phyloP scores from a whole-genome alignment of 257 asterid species.

The Forsythia suspensa region DNA sequence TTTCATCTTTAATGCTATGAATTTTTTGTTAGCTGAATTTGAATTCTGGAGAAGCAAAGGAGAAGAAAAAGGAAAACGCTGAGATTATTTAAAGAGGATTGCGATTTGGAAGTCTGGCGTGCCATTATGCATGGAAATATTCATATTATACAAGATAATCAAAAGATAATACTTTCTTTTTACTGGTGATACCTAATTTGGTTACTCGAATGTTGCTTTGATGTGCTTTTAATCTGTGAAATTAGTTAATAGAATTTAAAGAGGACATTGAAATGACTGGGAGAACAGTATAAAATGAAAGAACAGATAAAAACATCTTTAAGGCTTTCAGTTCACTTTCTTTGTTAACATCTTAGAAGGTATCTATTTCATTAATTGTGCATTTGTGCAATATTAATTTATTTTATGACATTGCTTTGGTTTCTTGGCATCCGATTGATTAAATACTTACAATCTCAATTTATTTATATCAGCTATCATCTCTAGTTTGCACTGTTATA shows the following conservation, averaged over 20 bases:
- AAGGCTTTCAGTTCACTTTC: background rate
- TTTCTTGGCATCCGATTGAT: background rate
- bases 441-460: constrained; percentile 22
- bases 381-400: no score
- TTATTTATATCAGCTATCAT: constrained; percentile 26
- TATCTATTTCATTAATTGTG: background rate
- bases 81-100: background rate
- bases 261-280: no score
- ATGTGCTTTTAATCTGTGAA: background rate
- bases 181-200: background rate
- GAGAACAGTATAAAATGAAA: background rate
- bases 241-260: no score
- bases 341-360: background rate
- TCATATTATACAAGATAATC: background rate
- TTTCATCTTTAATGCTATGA: background rate
- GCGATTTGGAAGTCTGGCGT: background rate
- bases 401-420: background rate
- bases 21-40: background rate
- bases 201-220: background rate
- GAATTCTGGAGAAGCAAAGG: background rate
- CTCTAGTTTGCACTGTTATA: constrained; percentile 25
- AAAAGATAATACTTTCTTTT: background rate
- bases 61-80: background rate
- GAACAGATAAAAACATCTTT: background rate
- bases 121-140: background rate